A percentile compares a stretch with the other conserved stretches of the same genome.
These are phyloP conservation scores for Thielaviopsis euricoi DNA, from an alignment of 2,329 filamentous ascomycete species.

Conservation along the genomic window DNA sequence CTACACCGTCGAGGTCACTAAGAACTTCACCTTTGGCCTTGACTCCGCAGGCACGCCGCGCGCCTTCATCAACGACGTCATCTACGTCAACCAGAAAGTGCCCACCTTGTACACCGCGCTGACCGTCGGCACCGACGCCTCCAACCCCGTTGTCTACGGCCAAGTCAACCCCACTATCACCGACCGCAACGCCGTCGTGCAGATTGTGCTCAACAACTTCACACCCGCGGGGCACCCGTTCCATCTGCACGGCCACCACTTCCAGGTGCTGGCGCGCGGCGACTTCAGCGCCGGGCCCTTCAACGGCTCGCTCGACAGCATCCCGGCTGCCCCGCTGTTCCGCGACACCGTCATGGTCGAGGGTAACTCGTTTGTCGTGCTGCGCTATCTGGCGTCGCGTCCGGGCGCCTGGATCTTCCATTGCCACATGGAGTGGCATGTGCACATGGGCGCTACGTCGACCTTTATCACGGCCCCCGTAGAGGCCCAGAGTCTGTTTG, in stretches of 20 bases:
- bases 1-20: not conserved
- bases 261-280: conserved; percentile 28
- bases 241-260: conserved; percentile 39
- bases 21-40: conserved; percentile 38
- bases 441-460: conserved; percentile 29
- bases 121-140: conserved; percentile 31
- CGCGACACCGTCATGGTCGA: conserved; percentile 33
- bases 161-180: conserved; percentile 26
- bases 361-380: conserved; percentile 30
- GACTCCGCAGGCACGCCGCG: conserved; percentile 47
- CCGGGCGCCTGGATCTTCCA: conserved; percentile 31
- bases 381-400: conserved; percentile 29
- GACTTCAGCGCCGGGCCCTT: conserved; percentile 14
- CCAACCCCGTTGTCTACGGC: conserved; percentile 26
- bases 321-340: conserved; percentile 25
- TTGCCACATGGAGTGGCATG: conserved; percentile 41
- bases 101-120: conserved; percentile 58
- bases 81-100: conserved; percentile 51
- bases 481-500: conserved; percentile 31
- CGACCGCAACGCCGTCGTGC: conserved; percentile 23
- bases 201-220: conserved; percentile 35
- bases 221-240: conserved; percentile 34
- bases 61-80: conserved; percentile 16
- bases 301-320: conserved; percentile 17
- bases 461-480: conserved; percentile 21